phyloP scores from a whole-genome alignment of 169 alveolate genomes.

The Cryptosporidium viatorum region DNA sequence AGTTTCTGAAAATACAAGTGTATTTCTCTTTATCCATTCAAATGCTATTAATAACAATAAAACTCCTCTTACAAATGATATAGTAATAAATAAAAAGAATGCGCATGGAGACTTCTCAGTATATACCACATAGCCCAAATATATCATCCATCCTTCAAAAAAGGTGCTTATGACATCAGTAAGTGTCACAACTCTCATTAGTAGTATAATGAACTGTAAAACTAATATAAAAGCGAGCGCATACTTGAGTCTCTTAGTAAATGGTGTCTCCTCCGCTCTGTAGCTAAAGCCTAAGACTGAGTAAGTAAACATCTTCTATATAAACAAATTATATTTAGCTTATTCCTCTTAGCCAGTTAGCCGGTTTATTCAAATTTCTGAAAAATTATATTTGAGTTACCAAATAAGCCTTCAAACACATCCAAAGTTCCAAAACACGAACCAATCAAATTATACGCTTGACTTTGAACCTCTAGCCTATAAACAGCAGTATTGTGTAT shows the following conservation, averaged over 20 bases:
- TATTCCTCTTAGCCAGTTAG: neutral
- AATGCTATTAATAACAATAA: conserved; percentile 6
- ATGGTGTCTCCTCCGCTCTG: conserved; percentile 67
- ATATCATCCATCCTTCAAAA: conserved; percentile 53
- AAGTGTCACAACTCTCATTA: conserved; percentile 28
- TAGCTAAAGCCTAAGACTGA: conserved; percentile 33
- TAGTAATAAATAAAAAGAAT: conserved; percentile 47
- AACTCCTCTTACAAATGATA: conserved; percentile 64
- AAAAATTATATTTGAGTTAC: neutral
- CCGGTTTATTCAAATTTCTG: neutral
- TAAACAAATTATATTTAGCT: neutral
- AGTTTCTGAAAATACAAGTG: neutral
- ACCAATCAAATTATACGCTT: neutral
- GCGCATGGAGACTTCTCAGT: conserved; percentile 58
- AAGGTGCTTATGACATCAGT: conserved; percentile 41
- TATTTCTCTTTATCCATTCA: conserved; percentile 50
- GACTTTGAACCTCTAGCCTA: neutral
- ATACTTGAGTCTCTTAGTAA: conserved; percentile 25
- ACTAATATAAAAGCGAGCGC: conserved; percentile 40
- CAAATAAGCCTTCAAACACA: neutral
- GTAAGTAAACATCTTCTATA: conserved; percentile 34
- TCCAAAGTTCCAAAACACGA: neutral
- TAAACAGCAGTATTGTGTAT: neutral
- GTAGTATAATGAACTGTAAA: conserved; percentile 11
- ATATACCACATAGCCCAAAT: conserved; percentile 69